These are phyloP conservation scores for Elsinoe ampelina DNA, from an alignment of 2,329 filamentous ascomycete genomes.

Conservation along the genomic window DNA sequence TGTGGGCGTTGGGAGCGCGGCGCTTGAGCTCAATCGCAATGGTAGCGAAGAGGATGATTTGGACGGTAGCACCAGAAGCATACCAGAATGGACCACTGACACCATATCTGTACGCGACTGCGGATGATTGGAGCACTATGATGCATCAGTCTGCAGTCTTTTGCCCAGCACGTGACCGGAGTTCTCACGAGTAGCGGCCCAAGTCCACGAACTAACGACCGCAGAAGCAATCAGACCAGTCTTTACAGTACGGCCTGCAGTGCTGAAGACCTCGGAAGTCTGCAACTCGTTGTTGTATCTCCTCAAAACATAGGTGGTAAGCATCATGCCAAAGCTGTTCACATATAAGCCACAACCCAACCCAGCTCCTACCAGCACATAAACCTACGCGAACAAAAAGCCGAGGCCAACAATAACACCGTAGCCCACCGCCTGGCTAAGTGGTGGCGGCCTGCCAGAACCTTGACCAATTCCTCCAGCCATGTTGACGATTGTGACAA, in stretches of 20 bases:
- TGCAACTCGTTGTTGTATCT: constrained; percentile 69
- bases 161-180: not conserved
- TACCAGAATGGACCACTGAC: constrained; percentile 59
- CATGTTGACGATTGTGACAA: not conserved
- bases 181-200: constrained; percentile 62
- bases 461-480: constrained; percentile 9
- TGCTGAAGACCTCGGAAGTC: constrained; percentile 88
- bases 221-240: constrained; percentile 79
- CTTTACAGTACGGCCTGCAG: constrained; percentile 79
- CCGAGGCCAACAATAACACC: constrained; percentile 68
- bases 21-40: constrained; percentile 84
- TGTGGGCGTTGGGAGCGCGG: constrained; percentile 77
- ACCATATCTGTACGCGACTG: constrained; percentile 65
- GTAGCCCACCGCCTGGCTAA: constrained; percentile 60
- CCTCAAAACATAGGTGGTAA: constrained; percentile 61
- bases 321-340: constrained; percentile 55
- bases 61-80: constrained; percentile 64
- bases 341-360: constrained; percentile 16
- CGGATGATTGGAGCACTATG: constrained; percentile 55
- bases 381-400: constrained; percentile 54
- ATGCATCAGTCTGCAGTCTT: not conserved
- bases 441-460: constrained; percentile 20
- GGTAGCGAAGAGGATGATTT: constrained; percentile 83
- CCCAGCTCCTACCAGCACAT: not conserved
- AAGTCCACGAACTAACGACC: constrained; percentile 90